Percentiles rank a stretch among this genome's conserved stretches.
Evolutionary conservation across 495 filamentous ascomycete species (phyloP).

Genomic region (Neurospora africana): DNA sequence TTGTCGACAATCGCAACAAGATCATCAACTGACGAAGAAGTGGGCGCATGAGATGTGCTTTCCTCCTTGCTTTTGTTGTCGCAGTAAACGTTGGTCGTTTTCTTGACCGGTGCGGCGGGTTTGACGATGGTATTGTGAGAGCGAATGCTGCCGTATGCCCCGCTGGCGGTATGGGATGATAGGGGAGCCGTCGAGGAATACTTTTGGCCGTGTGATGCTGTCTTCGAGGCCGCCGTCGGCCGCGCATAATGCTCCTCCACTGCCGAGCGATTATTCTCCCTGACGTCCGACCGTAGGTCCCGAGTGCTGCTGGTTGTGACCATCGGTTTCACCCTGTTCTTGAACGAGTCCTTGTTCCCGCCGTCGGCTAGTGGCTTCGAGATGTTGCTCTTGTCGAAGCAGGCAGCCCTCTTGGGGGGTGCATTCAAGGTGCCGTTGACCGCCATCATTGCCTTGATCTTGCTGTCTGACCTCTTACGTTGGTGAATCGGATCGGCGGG

Average conservation of each 20-base stretch:
- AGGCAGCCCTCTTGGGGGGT: constrained; percentile 61
- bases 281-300: constrained; percentile 43
- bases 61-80: constrained; percentile 34
- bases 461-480: constrained; percentile 71
- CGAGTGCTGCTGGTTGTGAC: constrained; percentile 22
- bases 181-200: background rate
- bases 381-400: constrained; percentile 73
- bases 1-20: constrained; percentile 16
- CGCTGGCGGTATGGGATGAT: background rate
- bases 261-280: constrained; percentile 17
- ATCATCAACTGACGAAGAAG: constrained; percentile 8
- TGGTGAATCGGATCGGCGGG: constrained; percentile 58
- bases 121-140: background rate
- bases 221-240: constrained; percentile 5
- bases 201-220: constrained; percentile 5
- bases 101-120: constrained; percentile 32
- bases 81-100: constrained; percentile 54
- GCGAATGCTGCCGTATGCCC: background rate
- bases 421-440: constrained; percentile 52
- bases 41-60: constrained; percentile 4
- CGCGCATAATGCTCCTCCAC: background rate
- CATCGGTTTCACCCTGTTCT: constrained; percentile 13
- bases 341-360: constrained; percentile 34
- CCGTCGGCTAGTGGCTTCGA: constrained; percentile 39
- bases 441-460: constrained; percentile 44